phyloP scores from a whole-genome alignment of 2,329 filamentous ascomycete species.

The Fusarium temperatum region DNA sequence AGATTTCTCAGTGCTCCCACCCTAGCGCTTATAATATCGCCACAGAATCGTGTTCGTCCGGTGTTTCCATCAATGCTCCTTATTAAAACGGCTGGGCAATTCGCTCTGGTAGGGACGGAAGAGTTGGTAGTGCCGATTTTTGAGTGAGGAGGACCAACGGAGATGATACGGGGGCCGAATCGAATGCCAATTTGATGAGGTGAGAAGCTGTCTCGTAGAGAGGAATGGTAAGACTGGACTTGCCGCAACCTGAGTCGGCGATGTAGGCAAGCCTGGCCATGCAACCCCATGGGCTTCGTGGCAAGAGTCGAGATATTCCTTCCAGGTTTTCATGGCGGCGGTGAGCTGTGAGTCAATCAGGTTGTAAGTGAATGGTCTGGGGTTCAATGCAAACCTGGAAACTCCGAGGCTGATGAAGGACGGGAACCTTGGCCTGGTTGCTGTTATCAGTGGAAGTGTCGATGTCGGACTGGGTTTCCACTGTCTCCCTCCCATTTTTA shows the following conservation, averaged over 20 bases:
- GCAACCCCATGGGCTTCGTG: slow-evolving; percentile 77
- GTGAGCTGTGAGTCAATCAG: background rate
- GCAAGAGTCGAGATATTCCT: background rate
- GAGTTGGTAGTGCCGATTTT: slow-evolving; percentile 51
- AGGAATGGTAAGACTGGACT: slow-evolving; percentile 91
- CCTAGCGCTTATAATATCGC: too few relatives aligned
- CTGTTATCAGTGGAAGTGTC: background rate
- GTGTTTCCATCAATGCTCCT: too few relatives aligned
- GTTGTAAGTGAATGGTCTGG: fast-evolving
- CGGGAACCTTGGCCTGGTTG: too few relatives aligned
- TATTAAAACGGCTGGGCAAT: fast-evolving
- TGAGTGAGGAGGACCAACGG: slow-evolving; percentile 76
- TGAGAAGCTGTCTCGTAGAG: slow-evolving; percentile 96
- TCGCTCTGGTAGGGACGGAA: background rate
- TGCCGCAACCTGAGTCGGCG: slow-evolving; percentile 94
- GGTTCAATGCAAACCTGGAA: background rate
- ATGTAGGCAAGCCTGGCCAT: slow-evolving; percentile 63
- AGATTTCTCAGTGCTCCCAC: background rate
- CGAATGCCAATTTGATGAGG: slow-evolving; percentile 96
- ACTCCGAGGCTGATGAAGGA: background rate
- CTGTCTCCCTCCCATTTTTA: background rate
- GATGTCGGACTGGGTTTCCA: background rate
- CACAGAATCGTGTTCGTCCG: too few relatives aligned
- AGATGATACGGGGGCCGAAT: slow-evolving; percentile 91
- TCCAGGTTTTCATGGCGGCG: fast-evolving